phyloP scores from a whole-genome alignment of 129 eudicot species.

The Tagetes patula region DNA sequence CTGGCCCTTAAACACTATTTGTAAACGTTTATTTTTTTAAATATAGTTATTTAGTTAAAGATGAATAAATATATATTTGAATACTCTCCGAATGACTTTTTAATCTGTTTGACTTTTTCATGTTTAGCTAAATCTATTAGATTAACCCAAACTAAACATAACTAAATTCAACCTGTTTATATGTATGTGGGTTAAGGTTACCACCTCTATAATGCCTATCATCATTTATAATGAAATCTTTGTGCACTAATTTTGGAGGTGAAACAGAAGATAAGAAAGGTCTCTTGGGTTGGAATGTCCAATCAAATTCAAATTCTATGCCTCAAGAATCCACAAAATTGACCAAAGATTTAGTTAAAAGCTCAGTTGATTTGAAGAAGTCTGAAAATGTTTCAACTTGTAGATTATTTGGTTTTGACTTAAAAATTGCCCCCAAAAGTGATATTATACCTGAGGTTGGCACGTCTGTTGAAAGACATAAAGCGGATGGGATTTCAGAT shows the following conservation, averaged over 20 bases:
- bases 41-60: neutral
- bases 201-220: slow-evolving; percentile 16
- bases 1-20: neutral
- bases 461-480: slow-evolving; percentile 29
- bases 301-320: slow-evolving; percentile 34
- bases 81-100: neutral
- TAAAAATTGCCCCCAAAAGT: slow-evolving; percentile 40
- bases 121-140: neutral
- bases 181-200: neutral
- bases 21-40: neutral
- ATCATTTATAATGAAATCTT: slow-evolving; percentile 21
- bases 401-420: slow-evolving; percentile 84
- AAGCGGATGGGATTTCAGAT: slow-evolving; percentile 44
- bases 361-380: slow-evolving; percentile 40
- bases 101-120: neutral
- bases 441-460: slow-evolving; percentile 26
- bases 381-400: slow-evolving; percentile 45
- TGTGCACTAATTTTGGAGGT: slow-evolving; percentile 36
- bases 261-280: slow-evolving; percentile 57
- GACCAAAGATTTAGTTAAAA: slow-evolving; percentile 24
- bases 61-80: neutral
- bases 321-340: slow-evolving; percentile 31
- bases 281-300: slow-evolving; percentile 48
- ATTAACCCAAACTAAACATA: slow-evolving; percentile 1
- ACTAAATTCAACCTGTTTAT: neutral